Evolutionary conservation across 768 basidiomycete genomes (phyloP), one percentile per base, ranked within the genome.

Genomic region (Cubamyces lactineus): DNA sequence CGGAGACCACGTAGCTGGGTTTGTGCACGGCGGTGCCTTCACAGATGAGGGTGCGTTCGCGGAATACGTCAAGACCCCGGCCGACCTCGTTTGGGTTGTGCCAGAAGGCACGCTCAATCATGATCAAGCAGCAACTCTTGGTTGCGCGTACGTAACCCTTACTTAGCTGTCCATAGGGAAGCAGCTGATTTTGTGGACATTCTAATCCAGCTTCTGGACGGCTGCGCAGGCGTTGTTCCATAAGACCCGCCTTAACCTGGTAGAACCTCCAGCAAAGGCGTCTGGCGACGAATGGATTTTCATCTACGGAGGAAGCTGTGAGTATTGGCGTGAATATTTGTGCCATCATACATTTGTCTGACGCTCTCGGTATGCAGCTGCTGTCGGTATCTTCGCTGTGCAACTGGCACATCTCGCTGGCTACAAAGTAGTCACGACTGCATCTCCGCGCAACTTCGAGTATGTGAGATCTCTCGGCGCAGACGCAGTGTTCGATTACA

Each of bases 341-440:
- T 21, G 7, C 4, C 45, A 40, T 17, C 23, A 4, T 9, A 4
- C 16, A 13, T 5, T 8, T 16, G 1, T 21, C 59, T 61, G 4
- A 61, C 28, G 3, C 17, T 12, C 2, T n/a, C 34, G 16, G 16
- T 26, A 23, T 28, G 23, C 43, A 67, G 53, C 63, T 21, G 57
- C 63, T 28, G 73, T 75, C n/a, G 77, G 78, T 0, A 67, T 70
- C 28, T 74, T 67, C 59, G 77, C 78, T 0, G 71, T 83, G 17
- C 77, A 79, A 63, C 73, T 82, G 16, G 76, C 78, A 1, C 75
- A 76, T 39, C 68, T 78, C 3, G 66, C 77, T 0, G 82, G 82
- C 16, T 74, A 80, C 59, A 74, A 74, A 24, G 78, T 83, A 48
- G 73, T 80, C 19, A 75, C 82, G 7, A 80, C 79, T 23, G 76